Base-by-base conservation (phyloP, 2,329 filamentous ascomycete species). In the Fusarium incarnatum region DNA sequence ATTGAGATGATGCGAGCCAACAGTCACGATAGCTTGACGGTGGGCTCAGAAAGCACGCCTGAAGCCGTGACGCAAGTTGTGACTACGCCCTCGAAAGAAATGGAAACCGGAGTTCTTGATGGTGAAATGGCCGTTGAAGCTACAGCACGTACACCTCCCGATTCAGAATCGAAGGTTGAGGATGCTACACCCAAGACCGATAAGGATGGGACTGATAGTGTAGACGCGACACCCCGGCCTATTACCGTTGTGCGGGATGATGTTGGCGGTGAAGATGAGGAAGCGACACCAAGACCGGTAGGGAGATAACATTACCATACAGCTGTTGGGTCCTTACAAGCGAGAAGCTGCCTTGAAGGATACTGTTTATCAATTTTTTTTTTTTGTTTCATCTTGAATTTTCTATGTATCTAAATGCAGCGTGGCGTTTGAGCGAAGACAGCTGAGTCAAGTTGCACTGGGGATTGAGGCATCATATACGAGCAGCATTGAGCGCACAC, bases 1-100 rank as follows among this genome's bases (percentile, higher is more conserved):
- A 96, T 94, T 52, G 95, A 98, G 79, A 98, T 98, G 95, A 95
- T 98, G 93, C 90, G 95, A 49, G 97, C 95, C 22, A 97, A 97
- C 79, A 97, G 94, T 76, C 92, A 95, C 74, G 95, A 97, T 50
- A 97, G 94, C 76, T 88, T 93, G 57, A 83, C 83, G 2, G 55
- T 86, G 15, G 79, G 81, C 13, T 85, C 86, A 5, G 86, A 87
- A 48, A 84, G 81, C 70, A 83, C 83, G 16, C 78, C 83, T 2
- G 86, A 87, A 68, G 82, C 83, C n/a, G 78, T 82, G n/a, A 86
- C 85, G 6, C 83, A 86, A 73, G 82, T 85, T 15, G 79, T 76
- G 45, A 85, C 83, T 11, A 87, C 84, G 18, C 85, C 86, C 2
- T 83, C 80, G 4, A 81, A 81, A 44, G 83, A 85, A 61, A 66